A percentile compares a stretch with the other conserved stretches of the same genome.
Evolutionary conservation across 2,329 filamentous ascomycete genomes (phyloP).

Genomic region (Coleophoma eucalyptorum): DNA sequence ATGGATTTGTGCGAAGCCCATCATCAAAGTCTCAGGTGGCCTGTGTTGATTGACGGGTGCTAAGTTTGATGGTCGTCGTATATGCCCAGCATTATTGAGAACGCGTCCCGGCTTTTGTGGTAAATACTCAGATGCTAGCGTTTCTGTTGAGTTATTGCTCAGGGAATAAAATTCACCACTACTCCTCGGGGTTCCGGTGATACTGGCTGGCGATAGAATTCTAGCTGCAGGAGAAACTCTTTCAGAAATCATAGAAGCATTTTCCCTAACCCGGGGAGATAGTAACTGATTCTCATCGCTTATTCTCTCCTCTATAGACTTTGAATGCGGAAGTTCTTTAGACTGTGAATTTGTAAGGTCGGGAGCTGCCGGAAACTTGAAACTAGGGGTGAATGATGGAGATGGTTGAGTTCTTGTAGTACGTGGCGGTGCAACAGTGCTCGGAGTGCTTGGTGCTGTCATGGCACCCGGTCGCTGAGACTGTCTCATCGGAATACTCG

Average conservation of each 20-base stretch:
- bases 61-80: slow-evolving; percentile 40
- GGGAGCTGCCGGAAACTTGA: slow-evolving; percentile 51
- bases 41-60: slow-evolving; percentile 37
- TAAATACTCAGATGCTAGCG: slow-evolving; percentile 83
- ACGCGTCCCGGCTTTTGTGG: slow-evolving; percentile 45
- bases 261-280: slow-evolving; percentile 22
- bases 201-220: slow-evolving; percentile 75
- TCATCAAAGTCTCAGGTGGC: slow-evolving; percentile 80
- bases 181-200: slow-evolving; percentile 76
- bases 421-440: slow-evolving; percentile 29
- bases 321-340: slow-evolving; percentile 3
- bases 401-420: slow-evolving; percentile 30
- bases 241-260: slow-evolving; percentile 49
- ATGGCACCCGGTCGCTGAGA: slow-evolving; percentile 16
- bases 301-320: background rate
- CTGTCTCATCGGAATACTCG: slow-evolving; percentile 13
- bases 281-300: slow-evolving; percentile 12
- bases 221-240: slow-evolving; percentile 58
- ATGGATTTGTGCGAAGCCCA: slow-evolving; percentile 94
- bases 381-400: slow-evolving; percentile 31
- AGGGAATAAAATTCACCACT: slow-evolving; percentile 94
- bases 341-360: slow-evolving; percentile 23
- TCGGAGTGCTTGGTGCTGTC: slow-evolving; percentile 35
- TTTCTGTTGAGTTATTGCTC: slow-evolving; percentile 94
- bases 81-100: slow-evolving; percentile 31